Evolutionary conservation across 495 filamentous ascomycete genomes (phyloP), one percentile per base, ranked within the genome.

Genomic region (Neurospora sp.): DNA sequence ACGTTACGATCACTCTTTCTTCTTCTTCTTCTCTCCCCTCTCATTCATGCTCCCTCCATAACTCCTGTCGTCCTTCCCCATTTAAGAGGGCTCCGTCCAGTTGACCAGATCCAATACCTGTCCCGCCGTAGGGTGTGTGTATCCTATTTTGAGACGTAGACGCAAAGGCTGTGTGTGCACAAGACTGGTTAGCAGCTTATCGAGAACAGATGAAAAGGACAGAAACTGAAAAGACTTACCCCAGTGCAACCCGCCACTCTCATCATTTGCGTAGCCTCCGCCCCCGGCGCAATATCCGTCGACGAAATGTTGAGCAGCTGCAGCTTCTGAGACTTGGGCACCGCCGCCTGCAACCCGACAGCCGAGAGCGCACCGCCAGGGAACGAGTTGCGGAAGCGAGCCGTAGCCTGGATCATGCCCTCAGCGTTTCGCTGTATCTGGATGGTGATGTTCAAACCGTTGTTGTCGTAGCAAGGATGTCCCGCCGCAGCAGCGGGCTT

Each of bases 301-400:
- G 88, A 91, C 71, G 90, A 96, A 73, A 99, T 96, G 70, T 90
- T 92, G 77, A 94, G 91, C 69, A 99, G 83, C 80, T 97, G 93
- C 73, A 99, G 80, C 77, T 93, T 95, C 82, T 98, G 96, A 42
- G 90, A 93, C 84, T 97, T 98, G 7, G 96, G 96, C 73, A 98
- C 96, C 5, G 96, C 96, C 68, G 94, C 96, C 81, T 98, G 96
- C 70, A 99, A 78, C 7, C 90, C 90, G 20, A 98, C 92, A 41
- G 83, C 87, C 17, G 88, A 86, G 68, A 98, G 86, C n/a, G 81
- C 77, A 38, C 84, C 84, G 69, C 87, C 87, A 9, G 74, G 40
- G 16, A 89, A 90, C 1, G 82, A 85, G 79, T 98, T 98, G 16
- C 86, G 85, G 87, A 99, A 98, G 7, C 92, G 89, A 20, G 93